Conservation (phyloP, 73 alveolate genomes). For the Stentor coeruleus region DNA sequence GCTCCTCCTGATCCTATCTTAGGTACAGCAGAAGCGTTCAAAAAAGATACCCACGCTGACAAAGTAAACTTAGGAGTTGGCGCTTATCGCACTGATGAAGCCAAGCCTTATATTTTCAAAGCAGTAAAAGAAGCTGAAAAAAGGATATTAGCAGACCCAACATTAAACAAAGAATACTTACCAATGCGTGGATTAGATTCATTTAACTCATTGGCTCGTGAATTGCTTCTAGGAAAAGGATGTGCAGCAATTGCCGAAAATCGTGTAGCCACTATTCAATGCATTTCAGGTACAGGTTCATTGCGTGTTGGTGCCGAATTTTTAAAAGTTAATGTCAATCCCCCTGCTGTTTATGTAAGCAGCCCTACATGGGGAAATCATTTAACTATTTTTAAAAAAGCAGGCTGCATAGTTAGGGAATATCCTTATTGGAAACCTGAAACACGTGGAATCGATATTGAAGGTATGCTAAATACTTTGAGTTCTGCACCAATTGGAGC, state of each 20-base stretch:
- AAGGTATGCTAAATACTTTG: conserved; percentile 75
- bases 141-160: conserved; percentile 70
- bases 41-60: conserved; percentile 70
- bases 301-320: conserved; percentile 86
- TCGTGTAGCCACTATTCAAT: conserved; percentile 66
- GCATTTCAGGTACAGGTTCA: conserved; percentile 96
- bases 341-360: conserved; percentile 65
- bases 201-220: conserved; percentile 61
- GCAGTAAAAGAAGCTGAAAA: conserved; percentile 78
- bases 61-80: conserved; percentile 95
- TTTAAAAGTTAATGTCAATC: conserved; percentile 59
- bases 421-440: conserved; percentile 89
- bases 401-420: conserved; percentile 67
- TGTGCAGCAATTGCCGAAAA: conserved; percentile 16
- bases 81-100: conserved; percentile 89
- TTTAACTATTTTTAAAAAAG: conserved; percentile 61
- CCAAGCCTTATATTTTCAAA: conserved; percentile 78
- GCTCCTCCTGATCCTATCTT: conserved; percentile 96
- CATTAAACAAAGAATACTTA: conserved; percentile 85
- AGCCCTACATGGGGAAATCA: conserved; percentile 98
- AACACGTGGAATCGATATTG: conserved; percentile 80
- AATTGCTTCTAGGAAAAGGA: conserved; percentile 68
- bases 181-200: conserved; percentile 91
- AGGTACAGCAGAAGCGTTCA: conserved; percentile 69
- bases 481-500: conserved; percentile 65